phyloP scores from a whole-genome alignment of 1,284 basidiomycete species.

The Microbotryum scabiosae region DNA sequence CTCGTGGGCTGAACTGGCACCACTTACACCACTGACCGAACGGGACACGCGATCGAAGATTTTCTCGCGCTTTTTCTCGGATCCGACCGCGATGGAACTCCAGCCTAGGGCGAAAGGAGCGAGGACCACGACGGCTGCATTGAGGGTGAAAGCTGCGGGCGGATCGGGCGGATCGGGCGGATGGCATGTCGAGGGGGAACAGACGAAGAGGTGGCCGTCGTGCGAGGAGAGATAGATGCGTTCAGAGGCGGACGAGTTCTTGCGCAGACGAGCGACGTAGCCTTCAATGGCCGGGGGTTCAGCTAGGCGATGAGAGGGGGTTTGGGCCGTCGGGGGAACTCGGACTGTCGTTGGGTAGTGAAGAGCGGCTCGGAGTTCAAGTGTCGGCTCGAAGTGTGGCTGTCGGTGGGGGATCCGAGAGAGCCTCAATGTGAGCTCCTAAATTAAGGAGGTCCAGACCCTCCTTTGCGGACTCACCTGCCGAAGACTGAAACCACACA shows the following conservation, averaged over 20 bases:
- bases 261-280: slow-evolving; percentile 22
- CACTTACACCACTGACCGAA: not conserved
- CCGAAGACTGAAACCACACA: slow-evolving; percentile 15
- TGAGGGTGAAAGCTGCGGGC: slow-evolving; percentile 3
- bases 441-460: not conserved
- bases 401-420: not conserved
- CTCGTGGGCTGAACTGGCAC: not conserved
- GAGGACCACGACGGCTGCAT: slow-evolving; percentile 25
- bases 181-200: slow-evolving; percentile 11
- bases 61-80: slow-evolving; percentile 9
- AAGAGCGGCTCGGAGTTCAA: slow-evolving; percentile 22
- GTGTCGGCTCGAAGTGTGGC: slow-evolving; percentile 9
- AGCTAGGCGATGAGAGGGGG: slow-evolving; percentile 7
- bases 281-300: slow-evolving; percentile 33
- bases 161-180: slow-evolving; percentile 23
- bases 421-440: not conserved
- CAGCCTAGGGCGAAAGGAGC: slow-evolving; percentile 22
- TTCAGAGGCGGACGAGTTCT: slow-evolving; percentile 11
- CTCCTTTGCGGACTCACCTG: slow-evolving; percentile 10
- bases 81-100: slow-evolving; percentile 8
- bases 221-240: slow-evolving; percentile 26
- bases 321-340: not conserved
- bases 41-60: not conserved
- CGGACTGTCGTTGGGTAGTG: slow-evolving; percentile 31
- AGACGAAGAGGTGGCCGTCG: slow-evolving; percentile 24